phyloP scores from a whole-genome alignment of 2,329 filamentous ascomycete genomes.

The Diaporthe nobilis region DNA sequence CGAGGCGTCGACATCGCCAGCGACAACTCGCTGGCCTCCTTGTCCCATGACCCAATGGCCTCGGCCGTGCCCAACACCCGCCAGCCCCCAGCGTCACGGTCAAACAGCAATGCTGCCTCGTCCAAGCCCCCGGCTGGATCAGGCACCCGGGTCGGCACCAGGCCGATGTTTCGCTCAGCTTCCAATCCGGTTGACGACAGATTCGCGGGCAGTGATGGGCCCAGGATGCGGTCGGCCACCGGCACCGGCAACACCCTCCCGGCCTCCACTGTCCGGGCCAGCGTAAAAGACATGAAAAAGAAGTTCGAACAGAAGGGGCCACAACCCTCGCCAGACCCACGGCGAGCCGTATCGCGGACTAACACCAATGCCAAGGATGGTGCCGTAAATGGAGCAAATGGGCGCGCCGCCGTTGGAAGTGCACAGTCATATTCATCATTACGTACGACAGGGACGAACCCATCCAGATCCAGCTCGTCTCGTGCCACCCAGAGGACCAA shows the following conservation, averaged over 20 bases:
- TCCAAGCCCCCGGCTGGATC: conserved; percentile 60
- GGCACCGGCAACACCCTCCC: conserved; percentile 53
- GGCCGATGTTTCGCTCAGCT: conserved; percentile 64
- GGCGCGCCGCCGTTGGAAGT: conserved; percentile 51
- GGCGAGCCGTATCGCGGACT: conserved; percentile 51
- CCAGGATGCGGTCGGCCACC: conserved; percentile 52
- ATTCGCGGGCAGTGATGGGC: conserved; percentile 46
- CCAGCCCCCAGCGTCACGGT: conserved; percentile 59
- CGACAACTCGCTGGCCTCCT: conserved; percentile 58
- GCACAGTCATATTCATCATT: conserved; percentile 58
- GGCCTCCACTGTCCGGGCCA: conserved; percentile 64
- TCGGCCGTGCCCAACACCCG: conserved; percentile 57
- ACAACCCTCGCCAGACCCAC: conserved; percentile 50
- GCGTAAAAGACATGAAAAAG: conserved; percentile 84
- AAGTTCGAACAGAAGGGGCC: conserved; percentile 74
- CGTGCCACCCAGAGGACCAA: conserved; percentile 61
- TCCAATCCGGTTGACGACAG: conserved; percentile 69
- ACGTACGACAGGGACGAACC: conserved; percentile 54
- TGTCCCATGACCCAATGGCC: conserved; percentile 53
- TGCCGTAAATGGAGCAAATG: conserved; percentile 48
- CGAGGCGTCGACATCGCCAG: conserved; percentile 55
- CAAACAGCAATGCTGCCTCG: conserved; percentile 65
- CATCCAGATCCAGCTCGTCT: conserved; percentile 48
- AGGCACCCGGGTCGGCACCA: conserved; percentile 56
- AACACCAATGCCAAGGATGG: conserved; percentile 54